Base-by-base conservation (phyloP, 768 basidiomycete species). In the Gymnopilus junonius region DNA sequence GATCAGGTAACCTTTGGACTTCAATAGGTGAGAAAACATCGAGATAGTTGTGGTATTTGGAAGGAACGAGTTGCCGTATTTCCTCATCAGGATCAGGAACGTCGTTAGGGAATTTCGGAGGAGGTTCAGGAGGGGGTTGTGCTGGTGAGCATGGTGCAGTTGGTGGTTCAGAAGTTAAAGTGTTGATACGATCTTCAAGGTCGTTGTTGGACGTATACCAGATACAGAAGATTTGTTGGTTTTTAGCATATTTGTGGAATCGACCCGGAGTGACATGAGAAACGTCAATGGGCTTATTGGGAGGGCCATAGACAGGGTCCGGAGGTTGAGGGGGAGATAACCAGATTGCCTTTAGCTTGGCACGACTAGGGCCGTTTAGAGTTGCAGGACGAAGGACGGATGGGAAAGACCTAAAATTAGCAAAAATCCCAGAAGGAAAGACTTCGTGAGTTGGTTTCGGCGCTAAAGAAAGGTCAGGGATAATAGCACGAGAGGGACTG, bases 61-160 rank as follows among this genome's bases (percentile, higher is more conserved):
- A 27, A 14, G 60, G 64, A 8, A 48, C 55, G 12, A 45, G 27
- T 53, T 61, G 65, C 23, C 67, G 58, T n/a, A 65, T 21, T 21
- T 63, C 23, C 64, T 69, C 31, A 29, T 40, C 31, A 57, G 64
- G 39, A 61, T 58, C 59, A 35, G 55, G n/a, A 46, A 31, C 37
- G 31, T 51, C 21, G 15, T 21, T 23, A 25, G 43, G 43, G n/a
- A n/a, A n/a, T n/a, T n/a, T n/a, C 20, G 31, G 39, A 27, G 64
- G 60, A 21, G 59, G 48, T 56, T 58, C 15, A 15, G 63, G 57
- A 31, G 58, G 65, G 3, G 50, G 53, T 10, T 34, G 53, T n/a
- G 37, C 32, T 3, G 53, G 23, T 12, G 37, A 23, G 53, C 15
- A 10, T 55, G 37, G n/a, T 5, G 32, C 14, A 55, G 53, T 34